Conservation (phyloP, 1,139 yeast species). For the Sugiyamaella neomexicana region DNA sequence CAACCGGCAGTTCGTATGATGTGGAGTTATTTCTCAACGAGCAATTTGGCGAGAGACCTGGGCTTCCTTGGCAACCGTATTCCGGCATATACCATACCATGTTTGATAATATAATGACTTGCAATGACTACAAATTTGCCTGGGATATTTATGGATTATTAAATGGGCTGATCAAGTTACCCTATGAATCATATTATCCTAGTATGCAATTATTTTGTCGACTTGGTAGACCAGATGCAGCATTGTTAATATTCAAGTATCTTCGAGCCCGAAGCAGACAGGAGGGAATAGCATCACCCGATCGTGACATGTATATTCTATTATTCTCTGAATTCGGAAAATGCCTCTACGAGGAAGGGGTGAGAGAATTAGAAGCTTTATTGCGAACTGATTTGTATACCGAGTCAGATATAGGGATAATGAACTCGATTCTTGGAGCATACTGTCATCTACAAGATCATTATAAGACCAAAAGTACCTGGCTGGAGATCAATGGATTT, state of each 20-base stretch:
- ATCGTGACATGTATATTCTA: constrained; percentile 60
- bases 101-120: constrained; percentile 48
- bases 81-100: constrained; percentile 46
- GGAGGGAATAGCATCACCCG: constrained; percentile 65
- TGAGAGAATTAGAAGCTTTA: constrained; percentile 62
- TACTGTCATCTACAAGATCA: constrained; percentile 64
- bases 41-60: constrained; percentile 48
- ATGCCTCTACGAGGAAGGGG: constrained; percentile 64
- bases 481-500: constrained; percentile 56
- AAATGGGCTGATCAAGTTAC: constrained; percentile 58
- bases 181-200: constrained; percentile 60
- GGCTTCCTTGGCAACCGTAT: constrained; percentile 36
- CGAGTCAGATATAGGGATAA: constrained; percentile 57
- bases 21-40: constrained; percentile 58
- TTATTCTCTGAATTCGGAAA: constrained; percentile 63
- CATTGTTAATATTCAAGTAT: constrained; percentile 63
- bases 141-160: constrained; percentile 66
- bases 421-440: constrained; percentile 67
- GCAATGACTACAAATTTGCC: constrained; percentile 50
- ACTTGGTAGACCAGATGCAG: constrained; percentile 60
- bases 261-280: constrained; percentile 58
- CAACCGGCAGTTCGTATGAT: constrained; percentile 55
- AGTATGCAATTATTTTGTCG: constrained; percentile 61
- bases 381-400: constrained; percentile 65
- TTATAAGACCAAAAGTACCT: constrained; percentile 59